Conservation (phyloP, 163 green algal species). For the Scenedesmus sp. region DNA sequence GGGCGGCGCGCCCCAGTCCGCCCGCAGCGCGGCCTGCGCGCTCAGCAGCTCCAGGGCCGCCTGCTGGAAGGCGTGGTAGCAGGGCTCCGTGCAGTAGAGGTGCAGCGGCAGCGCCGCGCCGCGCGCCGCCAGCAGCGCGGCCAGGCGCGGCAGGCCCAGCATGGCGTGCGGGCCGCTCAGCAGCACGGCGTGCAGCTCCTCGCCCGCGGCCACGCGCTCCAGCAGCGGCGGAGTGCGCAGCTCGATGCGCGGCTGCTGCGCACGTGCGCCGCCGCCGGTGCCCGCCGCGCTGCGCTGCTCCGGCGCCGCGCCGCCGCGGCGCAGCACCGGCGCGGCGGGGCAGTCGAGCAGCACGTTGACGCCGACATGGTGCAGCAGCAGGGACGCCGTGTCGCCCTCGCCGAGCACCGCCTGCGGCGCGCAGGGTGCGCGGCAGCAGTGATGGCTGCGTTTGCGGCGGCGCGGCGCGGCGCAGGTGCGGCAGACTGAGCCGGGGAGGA, state of each 20-base stretch:
- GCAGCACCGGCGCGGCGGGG: slow-evolving; percentile 2
- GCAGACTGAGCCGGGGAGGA: not conserved
- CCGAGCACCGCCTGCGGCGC: slow-evolving; percentile 18
- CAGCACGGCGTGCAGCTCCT: not conserved
- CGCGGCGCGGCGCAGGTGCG: too few relatives aligned
- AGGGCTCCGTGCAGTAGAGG: slow-evolving; percentile 33
- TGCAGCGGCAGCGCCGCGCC: slow-evolving; percentile 22
- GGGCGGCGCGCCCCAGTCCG: not conserved
- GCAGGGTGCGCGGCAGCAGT: too few relatives aligned
- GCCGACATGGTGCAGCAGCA: slow-evolving; percentile 10
- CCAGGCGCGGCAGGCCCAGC: slow-evolving; percentile 13
- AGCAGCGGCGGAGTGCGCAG: too few relatives aligned
- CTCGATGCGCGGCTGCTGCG: too few relatives aligned
- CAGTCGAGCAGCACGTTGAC: slow-evolving; percentile 28
- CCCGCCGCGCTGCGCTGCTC: too few relatives aligned
- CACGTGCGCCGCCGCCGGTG: too few relatives aligned
- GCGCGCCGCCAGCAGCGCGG: slow-evolving; percentile 15
- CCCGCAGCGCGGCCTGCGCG: not conserved
- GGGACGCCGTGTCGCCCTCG: not conserved
- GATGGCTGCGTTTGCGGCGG: too few relatives aligned
- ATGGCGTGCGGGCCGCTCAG: slow-evolving; percentile 8
- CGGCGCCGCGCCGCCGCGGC: too few relatives aligned
- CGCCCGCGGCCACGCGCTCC: too few relatives aligned
- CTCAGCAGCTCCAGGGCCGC: slow-evolving; percentile 9
- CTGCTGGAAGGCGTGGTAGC: slow-evolving; percentile 36